Conservation (phyloP, 352 stramenopile species). For the Globisporangium barbulae region DNA sequence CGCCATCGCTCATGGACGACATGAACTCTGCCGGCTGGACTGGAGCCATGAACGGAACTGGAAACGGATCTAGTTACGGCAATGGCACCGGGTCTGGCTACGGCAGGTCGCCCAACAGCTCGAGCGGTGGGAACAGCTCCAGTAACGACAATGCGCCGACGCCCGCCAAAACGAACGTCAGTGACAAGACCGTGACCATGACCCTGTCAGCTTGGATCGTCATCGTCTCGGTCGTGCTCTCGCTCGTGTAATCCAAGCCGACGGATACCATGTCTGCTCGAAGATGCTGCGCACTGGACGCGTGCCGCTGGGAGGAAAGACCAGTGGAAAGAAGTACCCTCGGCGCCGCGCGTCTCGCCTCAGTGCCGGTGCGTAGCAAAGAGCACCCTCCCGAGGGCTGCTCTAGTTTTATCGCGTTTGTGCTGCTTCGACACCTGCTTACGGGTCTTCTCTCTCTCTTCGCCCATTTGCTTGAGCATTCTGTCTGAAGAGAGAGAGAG, state of each 20-base stretch:
- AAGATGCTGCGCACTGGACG: constrained; percentile 9
- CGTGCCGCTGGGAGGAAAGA: constrained; percentile 9
- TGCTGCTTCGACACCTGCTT: neutral
- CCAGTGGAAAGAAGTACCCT: constrained; percentile 19
- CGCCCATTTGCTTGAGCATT: too few relatives aligned
- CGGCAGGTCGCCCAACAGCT: neutral
- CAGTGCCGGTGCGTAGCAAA: constrained; percentile 5
- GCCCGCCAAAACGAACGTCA: neutral
- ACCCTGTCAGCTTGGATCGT: constrained; percentile 2
- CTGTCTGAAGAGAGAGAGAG: neutral
- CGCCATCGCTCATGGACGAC: neutral
- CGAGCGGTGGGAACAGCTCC: neutral
- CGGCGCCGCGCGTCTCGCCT: neutral
- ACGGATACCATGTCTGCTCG: neutral
- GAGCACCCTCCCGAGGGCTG: neutral
- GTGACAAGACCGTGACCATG: neutral
- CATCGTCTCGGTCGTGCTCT: constrained; percentile 1
- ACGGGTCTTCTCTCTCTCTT: too few relatives aligned
- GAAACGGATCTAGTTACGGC: neutral
- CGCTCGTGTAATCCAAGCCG: neutral
- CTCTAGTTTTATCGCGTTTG: constrained; percentile 3
- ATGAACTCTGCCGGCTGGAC: neutral
- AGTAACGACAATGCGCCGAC: neutral
- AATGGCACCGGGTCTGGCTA: neutral
- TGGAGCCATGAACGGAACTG: neutral